Evolutionary conservation across 345 rosid species (phyloP).

Genomic region (Dovyalis caffra): DNA sequence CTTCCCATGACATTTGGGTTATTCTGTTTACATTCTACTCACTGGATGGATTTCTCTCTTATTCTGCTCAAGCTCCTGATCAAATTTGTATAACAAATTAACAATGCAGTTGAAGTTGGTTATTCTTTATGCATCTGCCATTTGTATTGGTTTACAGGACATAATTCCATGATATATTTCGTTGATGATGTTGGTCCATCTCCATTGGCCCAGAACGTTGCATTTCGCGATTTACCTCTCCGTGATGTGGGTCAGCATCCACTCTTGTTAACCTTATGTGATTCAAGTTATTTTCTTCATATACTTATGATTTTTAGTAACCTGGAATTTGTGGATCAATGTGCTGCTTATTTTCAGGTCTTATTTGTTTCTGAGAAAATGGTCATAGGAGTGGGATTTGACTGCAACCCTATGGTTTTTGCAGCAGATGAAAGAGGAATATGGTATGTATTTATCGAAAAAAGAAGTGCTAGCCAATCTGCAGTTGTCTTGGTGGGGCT

Average conservation of each 20-base stretch:
- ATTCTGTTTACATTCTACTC: not conserved
- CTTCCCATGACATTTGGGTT: not conserved
- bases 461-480: not conserved
- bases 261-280: conserved; percentile 42
- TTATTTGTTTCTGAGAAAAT: conserved; percentile 88
- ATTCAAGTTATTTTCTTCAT: conserved; percentile 22
- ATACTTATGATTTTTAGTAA: conserved; percentile 27
- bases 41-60: not conserved
- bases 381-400: conserved; percentile 93
- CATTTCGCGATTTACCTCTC: conserved; percentile 92
- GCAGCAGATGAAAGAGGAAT: conserved; percentile 95
- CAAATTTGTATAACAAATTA: not conserved
- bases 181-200: conserved; percentile 98
- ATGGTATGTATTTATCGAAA: conserved; percentile 48
- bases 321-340: conserved; percentile 2
- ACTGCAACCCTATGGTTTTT: conserved; percentile 92
- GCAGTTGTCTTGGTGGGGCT: not conserved
- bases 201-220: conserved; percentile 90
- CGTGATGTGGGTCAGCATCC: conserved; percentile 99
- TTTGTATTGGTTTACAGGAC: conserved; percentile 57
- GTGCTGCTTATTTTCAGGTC: conserved; percentile 47
- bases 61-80: not conserved
- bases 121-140: conserved; percentile 7
- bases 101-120: conserved; percentile 1
- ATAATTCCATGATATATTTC: conserved; percentile 93